A percentile compares a stretch with the other conserved stretches of the same genome.
phyloP scores from a whole-genome alignment of 768 basidiomycete genomes.

The Lactifluus piperatus region DNA sequence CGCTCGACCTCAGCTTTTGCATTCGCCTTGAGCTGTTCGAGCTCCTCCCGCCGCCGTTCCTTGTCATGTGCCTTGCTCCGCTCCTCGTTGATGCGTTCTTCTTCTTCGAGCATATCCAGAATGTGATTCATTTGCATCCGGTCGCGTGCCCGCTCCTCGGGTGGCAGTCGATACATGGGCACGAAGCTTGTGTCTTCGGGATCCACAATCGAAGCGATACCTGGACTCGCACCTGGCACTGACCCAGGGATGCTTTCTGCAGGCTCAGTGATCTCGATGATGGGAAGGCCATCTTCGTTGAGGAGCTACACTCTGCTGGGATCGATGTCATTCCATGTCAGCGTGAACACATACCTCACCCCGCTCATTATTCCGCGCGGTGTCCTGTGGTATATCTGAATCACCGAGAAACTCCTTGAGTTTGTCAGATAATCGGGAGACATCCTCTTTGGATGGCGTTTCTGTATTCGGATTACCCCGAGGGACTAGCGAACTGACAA shows the following conservation, averaged over 20 bases:
- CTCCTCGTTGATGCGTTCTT: constrained; percentile 44
- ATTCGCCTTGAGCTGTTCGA: constrained; percentile 43
- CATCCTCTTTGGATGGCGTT: constrained; percentile 39
- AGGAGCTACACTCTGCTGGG: constrained; percentile 38
- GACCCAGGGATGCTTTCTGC: constrained; percentile 20
- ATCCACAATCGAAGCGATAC: background rate
- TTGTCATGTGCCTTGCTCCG: constrained; percentile 34
- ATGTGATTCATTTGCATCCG: constrained; percentile 55
- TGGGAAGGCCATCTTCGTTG: constrained; percentile 73
- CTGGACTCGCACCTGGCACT: constrained; percentile 11
- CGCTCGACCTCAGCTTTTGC: constrained; percentile 34
- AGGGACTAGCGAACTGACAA: constrained; percentile 32
- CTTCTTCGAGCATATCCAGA: constrained; percentile 61
- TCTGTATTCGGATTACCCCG: constrained; percentile 4
- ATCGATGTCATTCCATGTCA: constrained; percentile 15
- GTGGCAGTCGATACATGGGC: constrained; percentile 38
- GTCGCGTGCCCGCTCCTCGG: constrained; percentile 39
- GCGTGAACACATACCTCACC: constrained; percentile 48
- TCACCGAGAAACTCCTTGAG: constrained; percentile 49
- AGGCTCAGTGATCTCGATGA: constrained; percentile 69
- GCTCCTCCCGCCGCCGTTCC: constrained; percentile 37
- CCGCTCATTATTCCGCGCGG: constrained; percentile 39
- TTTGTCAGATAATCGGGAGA: constrained; percentile 48
- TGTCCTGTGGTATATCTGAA: constrained; percentile 19
- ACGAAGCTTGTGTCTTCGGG: constrained; percentile 39